A percentile compares a stretch with the other conserved stretches of the same genome.
phyloP scores from a whole-genome alignment of 805 yeast genomes.

The Metschnikowia gruessii region DNA sequence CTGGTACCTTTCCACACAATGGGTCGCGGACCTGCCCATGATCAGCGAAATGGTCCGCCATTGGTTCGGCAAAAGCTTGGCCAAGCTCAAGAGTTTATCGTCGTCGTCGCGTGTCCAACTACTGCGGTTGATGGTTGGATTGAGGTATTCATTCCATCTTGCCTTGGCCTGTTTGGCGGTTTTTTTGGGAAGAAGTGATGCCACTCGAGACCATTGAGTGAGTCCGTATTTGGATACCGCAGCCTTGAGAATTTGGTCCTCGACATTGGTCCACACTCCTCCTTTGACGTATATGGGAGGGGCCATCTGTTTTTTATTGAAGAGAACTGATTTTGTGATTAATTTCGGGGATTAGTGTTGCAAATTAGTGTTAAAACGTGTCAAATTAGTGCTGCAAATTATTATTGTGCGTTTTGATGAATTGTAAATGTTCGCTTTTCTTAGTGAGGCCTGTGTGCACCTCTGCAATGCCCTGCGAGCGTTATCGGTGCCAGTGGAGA shows the following conservation, averaged over 20 bases:
- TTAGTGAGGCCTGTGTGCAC: too few relatives aligned
- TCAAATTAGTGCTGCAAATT: too few relatives aligned
- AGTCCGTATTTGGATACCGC: constrained; percentile 92
- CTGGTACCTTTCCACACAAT: constrained; percentile 84
- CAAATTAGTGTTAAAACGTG: too few relatives aligned
- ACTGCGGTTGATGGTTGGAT: constrained; percentile 61
- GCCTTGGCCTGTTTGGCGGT: constrained; percentile 91
- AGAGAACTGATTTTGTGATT: background rate
- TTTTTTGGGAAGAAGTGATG: constrained; percentile 79
- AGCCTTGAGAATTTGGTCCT: constrained; percentile 83
- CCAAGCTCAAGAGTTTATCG: constrained; percentile 60
- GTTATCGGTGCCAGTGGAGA: too few relatives aligned
- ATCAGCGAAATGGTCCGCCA: constrained; percentile 89
- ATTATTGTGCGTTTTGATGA: too few relatives aligned
- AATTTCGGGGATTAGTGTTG: too few relatives aligned
- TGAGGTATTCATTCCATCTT: constrained; percentile 86
- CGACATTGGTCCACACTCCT: constrained; percentile 84
- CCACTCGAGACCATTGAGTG: constrained; percentile 92
- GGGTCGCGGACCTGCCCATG: constrained; percentile 81
- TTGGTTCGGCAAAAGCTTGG: constrained; percentile 78
- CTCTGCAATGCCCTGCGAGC: too few relatives aligned
- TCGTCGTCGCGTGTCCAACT: constrained; percentile 82
- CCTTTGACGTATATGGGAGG: constrained; percentile 77
- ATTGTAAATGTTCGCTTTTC: too few relatives aligned
- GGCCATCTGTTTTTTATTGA: constrained; percentile 12